Evolutionary conservation across 805 yeast species (phyloP).

Genomic region (Ogataea nitratoaversa): DNA sequence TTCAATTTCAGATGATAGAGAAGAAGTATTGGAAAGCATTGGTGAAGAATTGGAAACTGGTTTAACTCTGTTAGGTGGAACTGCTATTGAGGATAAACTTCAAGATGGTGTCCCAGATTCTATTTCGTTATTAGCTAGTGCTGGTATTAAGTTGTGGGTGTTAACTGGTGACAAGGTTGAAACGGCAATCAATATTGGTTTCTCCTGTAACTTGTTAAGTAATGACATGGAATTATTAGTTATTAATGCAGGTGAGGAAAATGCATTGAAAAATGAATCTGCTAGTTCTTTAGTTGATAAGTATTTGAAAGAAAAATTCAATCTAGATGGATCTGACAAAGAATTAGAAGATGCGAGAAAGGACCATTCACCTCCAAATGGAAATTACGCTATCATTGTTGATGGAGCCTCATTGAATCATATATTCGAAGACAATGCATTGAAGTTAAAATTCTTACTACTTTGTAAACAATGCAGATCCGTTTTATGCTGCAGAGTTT

Average conservation of each 20-base stretch:
- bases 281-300: conserved; percentile 34
- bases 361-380: conserved; percentile 64
- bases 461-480: conserved; percentile 73
- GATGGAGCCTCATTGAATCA: conserved; percentile 63
- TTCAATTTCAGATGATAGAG: conserved; percentile 55
- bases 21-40: conserved; percentile 47
- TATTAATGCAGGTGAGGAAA: conserved; percentile 38
- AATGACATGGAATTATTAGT: conserved; percentile 66
- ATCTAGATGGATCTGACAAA: conserved; percentile 37
- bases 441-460: conserved; percentile 55
- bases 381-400: conserved; percentile 55
- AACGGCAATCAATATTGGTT: conserved; percentile 81
- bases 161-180: conserved; percentile 80
- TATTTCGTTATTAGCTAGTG: conserved; percentile 58
- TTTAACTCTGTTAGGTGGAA: conserved; percentile 63
- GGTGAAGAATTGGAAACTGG: conserved; percentile 58
- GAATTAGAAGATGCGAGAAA: conserved; percentile 46
- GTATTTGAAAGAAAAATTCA: conserved; percentile 46
- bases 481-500: conserved; percentile 80
- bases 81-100: conserved; percentile 76
- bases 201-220: conserved; percentile 66
- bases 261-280: conserved; percentile 17
- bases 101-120: conserved; percentile 79
- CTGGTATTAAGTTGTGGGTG: conserved; percentile 82
- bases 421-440: conserved; percentile 36